These are phyloP conservation scores for Boehmeria nivea DNA, from an alignment of 306 rosid genomes.

Conservation along the genomic window DNA sequence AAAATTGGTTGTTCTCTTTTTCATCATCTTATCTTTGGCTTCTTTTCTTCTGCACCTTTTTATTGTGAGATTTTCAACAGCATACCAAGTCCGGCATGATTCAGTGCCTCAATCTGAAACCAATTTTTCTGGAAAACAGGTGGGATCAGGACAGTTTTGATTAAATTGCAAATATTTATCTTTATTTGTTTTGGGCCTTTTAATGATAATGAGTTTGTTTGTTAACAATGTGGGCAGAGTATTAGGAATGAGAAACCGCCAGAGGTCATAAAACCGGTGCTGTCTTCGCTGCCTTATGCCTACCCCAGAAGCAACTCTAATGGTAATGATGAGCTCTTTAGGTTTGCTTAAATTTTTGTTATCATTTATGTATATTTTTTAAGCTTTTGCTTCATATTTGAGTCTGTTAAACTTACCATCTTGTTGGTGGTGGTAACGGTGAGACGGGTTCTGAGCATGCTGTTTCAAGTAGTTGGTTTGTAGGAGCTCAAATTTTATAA, in stretches of 20 bases:
- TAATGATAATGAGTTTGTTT: slow-evolving; percentile 19
- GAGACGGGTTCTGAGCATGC: no score
- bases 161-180: background rate
- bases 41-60: slow-evolving; percentile 72
- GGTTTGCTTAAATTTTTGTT: no score
- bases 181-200: no score
- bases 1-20: slow-evolving; percentile 77
- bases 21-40: slow-evolving; percentile 59
- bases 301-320: slow-evolving; percentile 57
- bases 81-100: slow-evolving; percentile 43
- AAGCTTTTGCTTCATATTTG: background rate
- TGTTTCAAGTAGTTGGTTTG: no score
- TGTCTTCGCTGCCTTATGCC: slow-evolving; percentile 62
- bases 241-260: slow-evolving; percentile 54
- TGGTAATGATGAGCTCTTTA: slow-evolving; percentile 43
- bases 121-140: slow-evolving; percentile 54
- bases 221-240: slow-evolving; percentile 35
- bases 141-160: slow-evolving; percentile 18
- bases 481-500: no score
- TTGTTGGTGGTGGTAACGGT: no score
- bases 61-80: slow-evolving; percentile 55
- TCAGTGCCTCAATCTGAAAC: slow-evolving; percentile 35
- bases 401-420: background rate
- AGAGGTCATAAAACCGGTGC: slow-evolving; percentile 53
- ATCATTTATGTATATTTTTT: no score